Conservation (phyloP, 2,329 filamentous ascomycete genomes). For the Aureobasidium sp. region DNA sequence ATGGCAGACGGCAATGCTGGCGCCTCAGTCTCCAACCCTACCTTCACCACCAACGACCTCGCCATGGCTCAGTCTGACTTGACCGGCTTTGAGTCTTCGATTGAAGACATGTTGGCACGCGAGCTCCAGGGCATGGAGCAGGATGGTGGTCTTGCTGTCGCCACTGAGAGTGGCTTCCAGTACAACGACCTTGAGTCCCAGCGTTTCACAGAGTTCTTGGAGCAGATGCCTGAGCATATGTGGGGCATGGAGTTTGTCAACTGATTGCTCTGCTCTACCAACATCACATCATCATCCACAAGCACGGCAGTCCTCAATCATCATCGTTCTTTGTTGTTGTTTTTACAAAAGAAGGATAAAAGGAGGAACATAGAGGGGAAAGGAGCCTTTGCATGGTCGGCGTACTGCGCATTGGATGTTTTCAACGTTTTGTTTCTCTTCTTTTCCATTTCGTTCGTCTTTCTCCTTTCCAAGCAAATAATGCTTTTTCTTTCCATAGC, state of each 20-base stretch:
- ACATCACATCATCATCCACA: not conserved
- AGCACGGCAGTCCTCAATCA: not conserved
- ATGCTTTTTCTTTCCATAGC: not conserved
- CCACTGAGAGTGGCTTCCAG: not conserved
- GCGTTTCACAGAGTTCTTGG: conserved; percentile 11
- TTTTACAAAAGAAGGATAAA: not conserved
- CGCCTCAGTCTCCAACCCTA: not conserved
- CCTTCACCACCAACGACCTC: not conserved
- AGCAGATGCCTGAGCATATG: conserved; percentile 12
- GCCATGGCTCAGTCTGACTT: not conserved
- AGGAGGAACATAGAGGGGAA: not conserved
- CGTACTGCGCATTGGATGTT: not conserved
- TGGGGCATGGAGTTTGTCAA: conserved; percentile 13
- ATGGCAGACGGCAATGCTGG: not conserved
- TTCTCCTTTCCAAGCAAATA: not conserved
- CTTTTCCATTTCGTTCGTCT: not conserved
- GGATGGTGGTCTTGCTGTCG: not conserved
- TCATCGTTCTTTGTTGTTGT: not conserved
- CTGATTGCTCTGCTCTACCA: not conserved
- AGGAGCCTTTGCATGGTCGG: not conserved
- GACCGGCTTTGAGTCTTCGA: not conserved
- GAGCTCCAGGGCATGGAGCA: conserved; percentile 7
- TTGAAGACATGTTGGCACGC: conserved; percentile 2
- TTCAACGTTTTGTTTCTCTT: not conserved
- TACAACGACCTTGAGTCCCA: conserved; percentile 10